Percentiles rank a stretch among this genome's conserved stretches.
phyloP scores from a whole-genome alignment of 441 rosid species.

The Euphorbia schlechtendalii region DNA sequence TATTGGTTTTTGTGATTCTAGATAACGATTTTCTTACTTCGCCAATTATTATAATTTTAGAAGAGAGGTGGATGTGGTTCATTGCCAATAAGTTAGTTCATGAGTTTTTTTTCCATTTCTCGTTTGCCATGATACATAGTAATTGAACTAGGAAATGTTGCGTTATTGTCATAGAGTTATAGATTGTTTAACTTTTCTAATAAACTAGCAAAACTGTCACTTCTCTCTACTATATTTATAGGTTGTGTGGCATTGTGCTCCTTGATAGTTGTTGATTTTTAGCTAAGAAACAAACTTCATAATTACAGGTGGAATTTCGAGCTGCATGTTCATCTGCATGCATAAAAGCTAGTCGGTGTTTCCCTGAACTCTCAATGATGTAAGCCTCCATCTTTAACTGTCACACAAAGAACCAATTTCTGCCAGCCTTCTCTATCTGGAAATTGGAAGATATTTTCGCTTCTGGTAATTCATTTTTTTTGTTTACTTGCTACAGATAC shows the following conservation, averaged over 20 bases:
- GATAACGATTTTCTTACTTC: too few species aligned
- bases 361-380: slow-evolving; percentile 79
- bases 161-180: too few species aligned
- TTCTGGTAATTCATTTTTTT: slow-evolving; percentile 10
- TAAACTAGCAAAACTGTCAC: not conserved
- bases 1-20: not conserved
- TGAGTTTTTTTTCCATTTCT: not conserved
- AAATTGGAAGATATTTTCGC: not conserved
- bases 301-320: slow-evolving; percentile 69
- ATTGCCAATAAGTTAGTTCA: not conserved
- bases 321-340: slow-evolving; percentile 54
- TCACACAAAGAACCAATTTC: not conserved
- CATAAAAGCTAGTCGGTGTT: slow-evolving; percentile 61
- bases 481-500: slow-evolving; percentile 47
- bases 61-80: too few species aligned
- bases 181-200: not conserved
- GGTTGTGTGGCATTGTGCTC: not conserved
- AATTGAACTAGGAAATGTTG: not conserved
- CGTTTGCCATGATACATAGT: not conserved
- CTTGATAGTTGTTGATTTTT: not conserved
- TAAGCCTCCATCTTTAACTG: slow-evolving; percentile 28
- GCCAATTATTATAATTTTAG: too few species aligned
- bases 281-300: slow-evolving; percentile 6
- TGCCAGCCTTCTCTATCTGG: not conserved
- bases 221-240: slow-evolving; percentile 4